These are phyloP conservation scores for Nemania sp. DNA, from an alignment of 2,329 filamentous ascomycete species.

Conservation along the genomic window DNA sequence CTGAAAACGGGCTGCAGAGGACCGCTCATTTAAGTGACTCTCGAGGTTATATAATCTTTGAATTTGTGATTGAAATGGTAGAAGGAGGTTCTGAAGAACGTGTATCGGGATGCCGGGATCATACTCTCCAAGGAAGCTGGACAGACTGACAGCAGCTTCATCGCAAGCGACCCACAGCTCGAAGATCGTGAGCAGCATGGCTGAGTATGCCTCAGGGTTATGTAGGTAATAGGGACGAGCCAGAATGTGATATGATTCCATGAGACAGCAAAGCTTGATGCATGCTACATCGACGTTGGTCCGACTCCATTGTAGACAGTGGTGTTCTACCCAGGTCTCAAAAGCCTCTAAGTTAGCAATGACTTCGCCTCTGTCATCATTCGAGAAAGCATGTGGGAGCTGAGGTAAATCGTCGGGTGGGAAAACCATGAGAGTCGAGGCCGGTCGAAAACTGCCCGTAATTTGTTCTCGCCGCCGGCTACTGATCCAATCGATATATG, in stretches of 20 bases:
- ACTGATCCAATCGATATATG: background rate
- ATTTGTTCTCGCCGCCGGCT: background rate
- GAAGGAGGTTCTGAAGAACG: constrained; percentile 48
- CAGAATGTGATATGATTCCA: constrained; percentile 1
- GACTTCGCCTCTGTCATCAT: background rate
- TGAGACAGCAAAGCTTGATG: background rate
- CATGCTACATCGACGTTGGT: background rate
- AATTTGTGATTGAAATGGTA: constrained; percentile 51
- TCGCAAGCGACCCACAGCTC: constrained; percentile 65
- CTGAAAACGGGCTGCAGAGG: constrained; percentile 11
- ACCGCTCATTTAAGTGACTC: constrained; percentile 47
- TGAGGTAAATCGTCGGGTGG: background rate
- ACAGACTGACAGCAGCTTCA: constrained; percentile 49
- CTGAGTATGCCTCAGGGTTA: constrained; percentile 50
- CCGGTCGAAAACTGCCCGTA: background rate
- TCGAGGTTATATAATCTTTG: constrained; percentile 50
- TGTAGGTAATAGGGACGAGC: background rate
- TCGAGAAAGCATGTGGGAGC: background rate
- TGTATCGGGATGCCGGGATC: constrained; percentile 21
- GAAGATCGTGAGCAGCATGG: constrained; percentile 58
- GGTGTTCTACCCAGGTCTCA: constrained; percentile 12
- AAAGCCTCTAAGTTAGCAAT: background rate
- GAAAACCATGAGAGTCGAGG: background rate
- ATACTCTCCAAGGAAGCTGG: constrained; percentile 45
- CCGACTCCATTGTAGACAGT: background rate